phyloP scores from a whole-genome alignment of 2,329 filamentous ascomycete genomes.

The Xylaria sp. region DNA sequence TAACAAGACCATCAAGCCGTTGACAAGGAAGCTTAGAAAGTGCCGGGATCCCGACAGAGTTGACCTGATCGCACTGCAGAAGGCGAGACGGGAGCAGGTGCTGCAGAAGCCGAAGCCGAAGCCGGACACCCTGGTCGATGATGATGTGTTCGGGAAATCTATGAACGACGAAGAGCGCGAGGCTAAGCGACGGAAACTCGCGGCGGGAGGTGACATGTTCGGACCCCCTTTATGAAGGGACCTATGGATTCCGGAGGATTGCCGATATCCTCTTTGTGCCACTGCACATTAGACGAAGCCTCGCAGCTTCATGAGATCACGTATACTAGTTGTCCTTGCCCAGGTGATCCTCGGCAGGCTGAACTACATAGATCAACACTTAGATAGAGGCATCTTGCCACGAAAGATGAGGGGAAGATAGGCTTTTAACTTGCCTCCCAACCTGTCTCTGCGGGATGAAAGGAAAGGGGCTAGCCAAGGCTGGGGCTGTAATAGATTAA shows the following conservation, averaged over 20 bases:
- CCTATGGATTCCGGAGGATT: too few relatives aligned
- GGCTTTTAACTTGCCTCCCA: too few relatives aligned
- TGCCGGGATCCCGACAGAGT: slow-evolving; percentile 75
- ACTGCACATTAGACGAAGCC: too few relatives aligned
- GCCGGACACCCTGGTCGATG: slow-evolving; percentile 45
- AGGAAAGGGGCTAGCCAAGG: too few relatives aligned
- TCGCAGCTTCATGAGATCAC: too few relatives aligned
- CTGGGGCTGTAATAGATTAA: too few relatives aligned
- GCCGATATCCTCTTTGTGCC: background rate
- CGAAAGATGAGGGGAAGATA: too few relatives aligned
- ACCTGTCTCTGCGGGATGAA: too few relatives aligned
- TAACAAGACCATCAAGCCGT: slow-evolving; percentile 54
- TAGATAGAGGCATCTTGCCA: too few relatives aligned
- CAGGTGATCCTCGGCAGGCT: too few relatives aligned
- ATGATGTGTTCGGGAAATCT: slow-evolving; percentile 51
- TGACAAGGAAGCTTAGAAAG: slow-evolving; percentile 70
- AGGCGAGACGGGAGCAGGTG: slow-evolving; percentile 60
- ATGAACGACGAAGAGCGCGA: slow-evolving; percentile 37
- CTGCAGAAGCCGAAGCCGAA: slow-evolving; percentile 44
- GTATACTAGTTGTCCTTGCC: too few relatives aligned
- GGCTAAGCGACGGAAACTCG: slow-evolving; percentile 44
- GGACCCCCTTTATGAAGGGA: slow-evolving; percentile 32
- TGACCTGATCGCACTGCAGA: slow-evolving; percentile 71
- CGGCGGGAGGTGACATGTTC: slow-evolving; percentile 28
- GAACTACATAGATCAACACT: too few relatives aligned